These are phyloP conservation scores for Pyrrhoderma noxium DNA, from an alignment of 1,284 basidiomycete genomes.

Conservation along the genomic window DNA sequence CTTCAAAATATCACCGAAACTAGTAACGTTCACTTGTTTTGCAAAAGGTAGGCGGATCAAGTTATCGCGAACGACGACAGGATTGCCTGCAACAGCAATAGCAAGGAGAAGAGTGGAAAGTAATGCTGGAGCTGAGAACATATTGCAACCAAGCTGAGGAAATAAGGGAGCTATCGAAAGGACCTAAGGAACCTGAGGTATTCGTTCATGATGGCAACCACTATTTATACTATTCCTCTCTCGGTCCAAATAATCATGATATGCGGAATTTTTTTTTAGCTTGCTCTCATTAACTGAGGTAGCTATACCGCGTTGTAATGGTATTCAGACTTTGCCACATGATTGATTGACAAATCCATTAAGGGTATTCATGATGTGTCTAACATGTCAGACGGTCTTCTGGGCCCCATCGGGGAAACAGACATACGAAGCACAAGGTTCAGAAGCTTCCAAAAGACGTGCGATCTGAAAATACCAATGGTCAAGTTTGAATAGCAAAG, in stretches of 20 bases:
- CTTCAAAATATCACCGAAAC: constrained; percentile 39
- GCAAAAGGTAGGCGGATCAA: constrained; percentile 41
- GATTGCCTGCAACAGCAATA: constrained; percentile 39
- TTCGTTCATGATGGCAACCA: background rate
- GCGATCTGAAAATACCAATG: no score
- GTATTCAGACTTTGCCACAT: no score
- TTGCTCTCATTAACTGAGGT: background rate
- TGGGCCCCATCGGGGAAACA: no score
- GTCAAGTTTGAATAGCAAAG: no score
- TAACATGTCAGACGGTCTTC: no score
- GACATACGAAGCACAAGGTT: no score
- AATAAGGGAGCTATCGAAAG: background rate
- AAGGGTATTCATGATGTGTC: no score
- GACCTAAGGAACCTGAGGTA: background rate
- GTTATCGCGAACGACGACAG: constrained; percentile 35
- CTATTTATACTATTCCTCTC: constrained; percentile 11
- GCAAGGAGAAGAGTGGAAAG: constrained; percentile 38
- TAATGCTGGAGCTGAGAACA: constrained; percentile 29
- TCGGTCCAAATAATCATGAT: background rate
- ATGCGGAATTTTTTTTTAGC: background rate
- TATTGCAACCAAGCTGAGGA: constrained; percentile 16
- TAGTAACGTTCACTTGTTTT: constrained; percentile 41
- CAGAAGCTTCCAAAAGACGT: no score
- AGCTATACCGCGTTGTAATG: background rate
- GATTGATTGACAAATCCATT: no score